Percentiles rank a stretch among this genome's conserved stretches.
phyloP scores from a whole-genome alignment of 1,284 basidiomycete species.

The Rugosomyces carneus region DNA sequence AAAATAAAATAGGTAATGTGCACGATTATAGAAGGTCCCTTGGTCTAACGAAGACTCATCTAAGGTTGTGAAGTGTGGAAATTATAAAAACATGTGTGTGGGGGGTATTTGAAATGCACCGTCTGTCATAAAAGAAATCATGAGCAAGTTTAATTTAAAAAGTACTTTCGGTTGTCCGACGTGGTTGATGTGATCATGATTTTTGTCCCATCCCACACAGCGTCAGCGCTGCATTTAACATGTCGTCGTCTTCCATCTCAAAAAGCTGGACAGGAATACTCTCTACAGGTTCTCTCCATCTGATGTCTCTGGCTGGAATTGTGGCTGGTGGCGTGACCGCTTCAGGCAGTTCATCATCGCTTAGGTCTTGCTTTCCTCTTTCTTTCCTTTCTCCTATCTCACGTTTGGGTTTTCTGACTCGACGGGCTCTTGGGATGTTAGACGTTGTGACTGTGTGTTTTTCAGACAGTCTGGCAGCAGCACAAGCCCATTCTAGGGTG shows the following conservation, averaged over 20 bases:
- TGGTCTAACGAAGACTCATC: background rate
- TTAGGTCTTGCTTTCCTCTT: constrained; percentile 22
- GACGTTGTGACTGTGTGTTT: constrained; percentile 22
- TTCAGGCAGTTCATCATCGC: constrained; percentile 33
- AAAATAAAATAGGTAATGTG: background rate
- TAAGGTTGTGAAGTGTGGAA: background rate
- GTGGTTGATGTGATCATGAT: constrained; percentile 4
- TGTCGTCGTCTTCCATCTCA: constrained; percentile 45
- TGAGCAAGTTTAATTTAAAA: constrained; percentile 16
- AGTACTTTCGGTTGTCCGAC: constrained; percentile 4
- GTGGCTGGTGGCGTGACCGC: constrained; percentile 34
- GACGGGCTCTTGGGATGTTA: constrained; percentile 2
- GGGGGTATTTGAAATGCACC: constrained; percentile 1
- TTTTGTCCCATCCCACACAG: constrained; percentile 52
- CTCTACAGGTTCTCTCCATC: constrained; percentile 25
- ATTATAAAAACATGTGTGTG: background rate
- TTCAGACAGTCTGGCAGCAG: constrained; percentile 39
- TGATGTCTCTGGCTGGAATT: constrained; percentile 27
- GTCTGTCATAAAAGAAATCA: constrained; percentile 5
- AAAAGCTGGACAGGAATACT: constrained; percentile 9
- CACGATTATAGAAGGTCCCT: background rate
- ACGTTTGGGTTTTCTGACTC: constrained; percentile 2
- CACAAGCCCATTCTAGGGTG: constrained; percentile 72
- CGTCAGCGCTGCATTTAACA: constrained; percentile 57
- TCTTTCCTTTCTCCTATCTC: constrained; percentile 1